Percentiles rank a stretch among this genome's conserved stretches.
Evolutionary conservation across 331 rosid genomes (phyloP).

Genomic region (Pyrus hybrid): DNA sequence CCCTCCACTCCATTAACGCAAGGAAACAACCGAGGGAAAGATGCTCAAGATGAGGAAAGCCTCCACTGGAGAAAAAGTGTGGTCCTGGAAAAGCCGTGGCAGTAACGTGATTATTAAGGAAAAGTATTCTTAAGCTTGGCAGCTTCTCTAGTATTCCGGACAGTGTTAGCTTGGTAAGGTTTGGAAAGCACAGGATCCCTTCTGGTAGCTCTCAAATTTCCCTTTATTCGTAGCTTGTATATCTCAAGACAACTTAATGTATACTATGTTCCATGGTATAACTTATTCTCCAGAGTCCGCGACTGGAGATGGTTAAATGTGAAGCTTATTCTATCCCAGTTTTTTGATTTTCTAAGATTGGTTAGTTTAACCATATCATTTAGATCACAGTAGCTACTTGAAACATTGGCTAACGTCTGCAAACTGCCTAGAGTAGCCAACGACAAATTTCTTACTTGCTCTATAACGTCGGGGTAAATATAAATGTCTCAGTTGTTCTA

Average conservation of each 20-base stretch:
- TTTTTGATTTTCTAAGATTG: neutral
- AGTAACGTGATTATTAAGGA: too few relatives aligned
- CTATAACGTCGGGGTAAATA: constrained; percentile 15
- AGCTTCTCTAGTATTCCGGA: neutral
- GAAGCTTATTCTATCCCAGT: neutral
- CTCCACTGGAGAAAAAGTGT: too few relatives aligned
- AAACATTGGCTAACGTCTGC: neutral
- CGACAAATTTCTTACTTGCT: too few relatives aligned
- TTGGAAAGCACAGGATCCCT: neutral
- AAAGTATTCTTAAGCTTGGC: neutral
- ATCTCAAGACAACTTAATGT: constrained; percentile 20
- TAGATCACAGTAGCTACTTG: neutral
- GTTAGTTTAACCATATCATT: neutral
- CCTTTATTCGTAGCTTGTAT: constrained; percentile 18
- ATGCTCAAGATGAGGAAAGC: too few relatives aligned
- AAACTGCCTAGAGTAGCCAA: neutral
- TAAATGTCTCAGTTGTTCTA: constrained; percentile 37
- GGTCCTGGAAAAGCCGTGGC: too few relatives aligned
- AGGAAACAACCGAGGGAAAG: too few relatives aligned
- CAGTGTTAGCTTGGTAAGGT: constrained; percentile 1
- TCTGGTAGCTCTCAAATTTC: constrained; percentile 12
- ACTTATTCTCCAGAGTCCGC: neutral
- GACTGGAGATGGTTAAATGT: neutral
- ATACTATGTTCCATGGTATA: neutral
- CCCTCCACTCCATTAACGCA: too few relatives aligned